Conservation (phyloP, 2,329 filamentous ascomycete species). For the Talaromyces sp. region DNA sequence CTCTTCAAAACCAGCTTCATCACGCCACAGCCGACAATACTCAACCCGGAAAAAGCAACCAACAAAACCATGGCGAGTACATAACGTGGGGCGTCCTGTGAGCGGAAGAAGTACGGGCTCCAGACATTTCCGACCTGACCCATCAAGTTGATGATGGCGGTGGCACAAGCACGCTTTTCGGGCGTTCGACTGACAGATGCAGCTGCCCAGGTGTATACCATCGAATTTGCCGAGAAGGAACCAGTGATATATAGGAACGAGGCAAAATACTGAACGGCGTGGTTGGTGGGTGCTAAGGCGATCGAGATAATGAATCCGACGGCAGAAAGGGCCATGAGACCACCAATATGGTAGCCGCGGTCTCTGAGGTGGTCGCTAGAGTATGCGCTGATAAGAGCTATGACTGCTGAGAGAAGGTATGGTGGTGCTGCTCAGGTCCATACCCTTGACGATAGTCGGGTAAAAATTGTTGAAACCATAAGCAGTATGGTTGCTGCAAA, state of each 20-base stretch:
- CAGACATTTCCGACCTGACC: slow-evolving; percentile 36
- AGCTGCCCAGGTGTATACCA: slow-evolving; percentile 33
- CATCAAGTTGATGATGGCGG: slow-evolving; percentile 33
- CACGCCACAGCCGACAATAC: neutral
- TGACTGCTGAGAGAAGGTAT: slow-evolving; percentile 11
- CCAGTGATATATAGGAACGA: slow-evolving; percentile 29
- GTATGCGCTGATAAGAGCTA: slow-evolving; percentile 10
- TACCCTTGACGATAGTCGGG: slow-evolving; percentile 18
- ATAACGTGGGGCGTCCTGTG: slow-evolving; percentile 24
- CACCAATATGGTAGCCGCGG: slow-evolving; percentile 14
- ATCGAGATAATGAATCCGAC: slow-evolving; percentile 9
- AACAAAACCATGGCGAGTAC: slow-evolving; percentile 19
- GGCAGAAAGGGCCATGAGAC: slow-evolving; percentile 10
- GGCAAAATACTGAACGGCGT: slow-evolving; percentile 16
- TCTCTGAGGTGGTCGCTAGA: slow-evolving; percentile 12
- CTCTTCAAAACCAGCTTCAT: neutral
- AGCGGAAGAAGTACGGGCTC: slow-evolving; percentile 36
- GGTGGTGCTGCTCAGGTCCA: slow-evolving; percentile 12
- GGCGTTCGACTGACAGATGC: slow-evolving; percentile 30
- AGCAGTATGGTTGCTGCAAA: slow-evolving; percentile 12
- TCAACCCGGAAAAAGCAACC: neutral
- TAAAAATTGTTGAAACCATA: slow-evolving; percentile 34
- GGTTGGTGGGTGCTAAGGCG: neutral
- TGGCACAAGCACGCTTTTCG: slow-evolving; percentile 33
- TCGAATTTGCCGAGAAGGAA: slow-evolving; percentile 27